These are phyloP conservation scores for Fusarium mexicanum DNA, from an alignment of 2,329 filamentous ascomycete species.

Conservation along the genomic window DNA sequence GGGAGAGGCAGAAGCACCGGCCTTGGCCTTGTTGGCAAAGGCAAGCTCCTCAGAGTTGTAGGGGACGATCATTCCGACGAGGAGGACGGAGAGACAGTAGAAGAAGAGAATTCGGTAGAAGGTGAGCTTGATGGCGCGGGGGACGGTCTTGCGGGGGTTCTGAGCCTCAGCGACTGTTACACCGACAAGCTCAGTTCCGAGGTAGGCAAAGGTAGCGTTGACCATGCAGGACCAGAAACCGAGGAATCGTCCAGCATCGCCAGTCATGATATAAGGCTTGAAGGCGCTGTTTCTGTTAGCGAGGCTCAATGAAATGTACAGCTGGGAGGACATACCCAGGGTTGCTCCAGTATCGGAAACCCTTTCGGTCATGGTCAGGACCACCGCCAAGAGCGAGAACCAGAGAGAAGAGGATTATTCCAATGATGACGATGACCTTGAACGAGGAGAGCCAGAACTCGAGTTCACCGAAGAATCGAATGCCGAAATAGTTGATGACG, in stretches of 20 bases:
- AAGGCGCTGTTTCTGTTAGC: conserved; percentile 48
- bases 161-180: conserved; percentile 83
- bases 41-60: conserved; percentile 71
- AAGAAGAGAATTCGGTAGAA: conserved; percentile 86
- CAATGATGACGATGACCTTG: conserved; percentile 74
- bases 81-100: conserved; percentile 77
- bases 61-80: conserved; percentile 80
- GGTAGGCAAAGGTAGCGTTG: conserved; percentile 81
- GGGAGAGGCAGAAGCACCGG: conserved; percentile 64
- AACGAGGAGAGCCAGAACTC: conserved; percentile 72
- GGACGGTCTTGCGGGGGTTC: conserved; percentile 80
- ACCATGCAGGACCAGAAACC: conserved; percentile 78
- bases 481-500: conserved; percentile 74
- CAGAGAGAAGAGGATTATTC: conserved; percentile 71
- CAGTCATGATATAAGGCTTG: conserved; percentile 42
- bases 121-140: conserved; percentile 80
- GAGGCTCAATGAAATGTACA: fast-evolving
- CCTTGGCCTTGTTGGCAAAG: conserved; percentile 60
- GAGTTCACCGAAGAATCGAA: conserved; percentile 74
- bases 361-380: conserved; percentile 68
- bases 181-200: conserved; percentile 80
- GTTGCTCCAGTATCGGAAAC: conserved; percentile 73
- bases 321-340: conserved; percentile 53
- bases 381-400: conserved; percentile 73
- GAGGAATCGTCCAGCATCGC: conserved; percentile 61